Percentiles rank a stretch among this genome's conserved stretches.
Evolutionary conservation across 306 rosid species (phyloP).

Genomic region (Cicer chorassanicum): DNA sequence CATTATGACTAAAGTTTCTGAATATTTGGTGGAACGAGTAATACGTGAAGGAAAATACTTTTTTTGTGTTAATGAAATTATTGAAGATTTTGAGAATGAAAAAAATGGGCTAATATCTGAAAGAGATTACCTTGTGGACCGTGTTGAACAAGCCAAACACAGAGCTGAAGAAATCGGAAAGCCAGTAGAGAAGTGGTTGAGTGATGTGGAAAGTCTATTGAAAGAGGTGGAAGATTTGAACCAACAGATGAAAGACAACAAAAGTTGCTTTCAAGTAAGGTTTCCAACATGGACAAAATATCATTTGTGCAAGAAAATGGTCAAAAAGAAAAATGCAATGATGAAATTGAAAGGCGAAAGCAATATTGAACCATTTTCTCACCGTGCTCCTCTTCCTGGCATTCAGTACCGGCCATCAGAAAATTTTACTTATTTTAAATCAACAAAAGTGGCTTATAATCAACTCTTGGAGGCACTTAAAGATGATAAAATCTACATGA

Average conservation of each 20-base stretch:
- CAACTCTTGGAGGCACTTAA: constrained; percentile 35
- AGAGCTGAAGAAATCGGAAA: constrained; percentile 25
- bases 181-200: constrained; percentile 16
- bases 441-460: constrained; percentile 27
- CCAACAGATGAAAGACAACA: not conserved
- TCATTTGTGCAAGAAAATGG: constrained; percentile 35
- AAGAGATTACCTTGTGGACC: not conserved
- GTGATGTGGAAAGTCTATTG: constrained; percentile 16
- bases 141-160: constrained; percentile 5
- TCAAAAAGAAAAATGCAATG: not conserved
- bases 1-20: constrained; percentile 10
- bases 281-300: constrained; percentile 35
- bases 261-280: constrained; percentile 16
- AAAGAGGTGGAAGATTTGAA: constrained; percentile 6
- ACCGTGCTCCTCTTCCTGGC: constrained; percentile 12
- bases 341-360: not conserved
- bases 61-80: not conserved
- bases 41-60: not conserved
- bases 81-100: constrained; percentile 4
- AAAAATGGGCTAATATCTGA: not conserved
- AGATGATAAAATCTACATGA: constrained; percentile 16
- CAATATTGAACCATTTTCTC: constrained; percentile 28
- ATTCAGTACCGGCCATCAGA: not conserved
- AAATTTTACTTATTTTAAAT: constrained; percentile 25
- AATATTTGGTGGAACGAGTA: not conserved